A percentile compares a stretch with the other conserved stretches of the same genome.
Evolutionary conservation across 768 basidiomycete genomes (phyloP).

Genomic region (Tricholomella constricta): DNA sequence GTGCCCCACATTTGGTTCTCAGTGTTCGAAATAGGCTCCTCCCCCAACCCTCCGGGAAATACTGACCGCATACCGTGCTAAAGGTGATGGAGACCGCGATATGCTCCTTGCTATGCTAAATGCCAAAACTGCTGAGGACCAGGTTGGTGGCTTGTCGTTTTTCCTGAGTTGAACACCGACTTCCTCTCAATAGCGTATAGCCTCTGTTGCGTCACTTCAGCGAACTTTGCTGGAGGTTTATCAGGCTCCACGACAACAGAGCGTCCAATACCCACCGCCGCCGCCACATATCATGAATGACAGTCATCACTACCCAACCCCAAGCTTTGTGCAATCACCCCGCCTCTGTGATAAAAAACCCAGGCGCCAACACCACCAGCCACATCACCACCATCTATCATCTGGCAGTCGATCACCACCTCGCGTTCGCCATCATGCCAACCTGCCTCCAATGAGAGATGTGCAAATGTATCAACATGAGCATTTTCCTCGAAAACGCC

Average conservation of each 20-base stretch:
- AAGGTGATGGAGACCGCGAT: slow-evolving; percentile 90
- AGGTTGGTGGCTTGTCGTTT: slow-evolving; percentile 50
- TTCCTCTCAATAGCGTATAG: slow-evolving; percentile 55
- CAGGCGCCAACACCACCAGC: slow-evolving; percentile 37
- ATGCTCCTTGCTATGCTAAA: slow-evolving; percentile 90
- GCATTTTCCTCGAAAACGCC: slow-evolving; percentile 58
- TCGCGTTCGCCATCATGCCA: slow-evolving; percentile 24
- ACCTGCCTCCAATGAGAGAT: slow-evolving; percentile 38
- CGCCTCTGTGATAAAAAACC: slow-evolving; percentile 33
- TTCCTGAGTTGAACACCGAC: neutral
- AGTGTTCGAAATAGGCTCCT: slow-evolving; percentile 49
- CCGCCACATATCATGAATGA: slow-evolving; percentile 29
- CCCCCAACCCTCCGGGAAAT: slow-evolving; percentile 87
- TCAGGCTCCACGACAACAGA: slow-evolving; percentile 29
- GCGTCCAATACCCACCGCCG: slow-evolving; percentile 18
- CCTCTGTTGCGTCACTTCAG: slow-evolving; percentile 70
- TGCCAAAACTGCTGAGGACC: slow-evolving; percentile 91
- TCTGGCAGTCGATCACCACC: slow-evolving; percentile 46
- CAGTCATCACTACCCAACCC: slow-evolving; percentile 42
- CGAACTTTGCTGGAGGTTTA: slow-evolving; percentile 69
- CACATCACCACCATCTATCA: slow-evolving; percentile 15
- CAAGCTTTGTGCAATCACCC: slow-evolving; percentile 38
- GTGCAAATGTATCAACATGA: slow-evolving; percentile 36
- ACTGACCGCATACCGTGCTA: slow-evolving; percentile 78
- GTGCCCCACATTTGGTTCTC: slow-evolving; percentile 8